Conservation (phyloP, 1,284 basidiomycete species). For the Melanopsichium pennsylvanicum region DNA sequence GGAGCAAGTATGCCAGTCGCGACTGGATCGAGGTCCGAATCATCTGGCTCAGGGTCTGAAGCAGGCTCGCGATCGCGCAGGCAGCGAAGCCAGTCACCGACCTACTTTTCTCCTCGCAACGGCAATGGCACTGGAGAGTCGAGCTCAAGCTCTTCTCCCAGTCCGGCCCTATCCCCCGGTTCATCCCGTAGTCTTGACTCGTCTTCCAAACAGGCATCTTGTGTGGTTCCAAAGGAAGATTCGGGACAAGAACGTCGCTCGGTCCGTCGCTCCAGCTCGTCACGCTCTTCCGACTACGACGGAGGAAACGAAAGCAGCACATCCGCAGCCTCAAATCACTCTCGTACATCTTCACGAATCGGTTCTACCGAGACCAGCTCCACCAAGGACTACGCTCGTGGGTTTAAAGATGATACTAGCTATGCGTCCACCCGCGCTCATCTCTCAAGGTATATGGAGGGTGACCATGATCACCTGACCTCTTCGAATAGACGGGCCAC, state of each 20-base stretch:
- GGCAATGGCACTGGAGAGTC: conserved; percentile 28
- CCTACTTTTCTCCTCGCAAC: conserved; percentile 38
- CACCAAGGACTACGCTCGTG: conserved; percentile 17
- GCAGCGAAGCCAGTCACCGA: conserved; percentile 35
- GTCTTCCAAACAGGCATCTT: conserved; percentile 1
- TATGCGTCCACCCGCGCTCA: conserved; percentile 40
- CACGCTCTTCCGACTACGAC: conserved; percentile 25
- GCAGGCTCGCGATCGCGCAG: conserved; percentile 18
- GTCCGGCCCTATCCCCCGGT: conserved; percentile 28
- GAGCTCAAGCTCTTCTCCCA: conserved; percentile 32
- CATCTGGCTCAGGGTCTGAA: conserved; percentile 28
- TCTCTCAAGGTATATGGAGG: conserved; percentile 41
- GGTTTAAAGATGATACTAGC: conserved; percentile 28
- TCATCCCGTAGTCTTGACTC: conserved; percentile 15
- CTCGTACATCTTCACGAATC: conserved; percentile 25
- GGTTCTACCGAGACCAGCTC: background rate
- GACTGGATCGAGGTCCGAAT: conserved; percentile 7
- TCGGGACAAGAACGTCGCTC: conserved; percentile 12
- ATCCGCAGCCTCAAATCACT: conserved; percentile 36
- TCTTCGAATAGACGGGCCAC: conserved; percentile 2
- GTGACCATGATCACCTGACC: conserved; percentile 9
- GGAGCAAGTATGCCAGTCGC: too few relatives aligned
- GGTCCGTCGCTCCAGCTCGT: conserved; percentile 14
- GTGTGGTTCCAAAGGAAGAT: conserved; percentile 3
- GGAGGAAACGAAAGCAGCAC: conserved; percentile 41